A percentile compares a stretch with the other conserved stretches of the same genome.
These are phyloP conservation scores for Calycina herbarum DNA, from an alignment of 2,329 filamentous ascomycete genomes.

Conservation along the genomic window DNA sequence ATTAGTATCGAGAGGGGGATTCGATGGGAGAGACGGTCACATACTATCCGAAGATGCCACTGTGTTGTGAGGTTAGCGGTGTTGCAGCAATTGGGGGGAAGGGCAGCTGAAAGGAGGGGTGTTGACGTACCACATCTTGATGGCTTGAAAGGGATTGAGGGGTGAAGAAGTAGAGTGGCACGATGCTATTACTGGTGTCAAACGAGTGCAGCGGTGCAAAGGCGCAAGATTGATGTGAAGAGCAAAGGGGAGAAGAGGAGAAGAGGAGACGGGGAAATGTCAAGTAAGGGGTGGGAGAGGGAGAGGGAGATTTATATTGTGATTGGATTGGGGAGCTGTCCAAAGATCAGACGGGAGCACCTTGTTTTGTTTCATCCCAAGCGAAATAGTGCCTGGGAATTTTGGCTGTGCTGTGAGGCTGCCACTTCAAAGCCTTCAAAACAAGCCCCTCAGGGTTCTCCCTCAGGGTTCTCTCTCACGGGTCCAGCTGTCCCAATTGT, in stretches of 20 bases:
- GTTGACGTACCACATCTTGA: slow-evolving; percentile 22
- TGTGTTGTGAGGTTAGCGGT: slow-evolving; percentile 15
- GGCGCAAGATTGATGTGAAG: neutral
- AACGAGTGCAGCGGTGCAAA: slow-evolving; percentile 4
- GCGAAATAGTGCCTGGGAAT: neutral
- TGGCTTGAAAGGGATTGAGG: slow-evolving; percentile 12
- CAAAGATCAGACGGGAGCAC: slow-evolving; percentile 1
- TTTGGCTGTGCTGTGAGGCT: neutral
- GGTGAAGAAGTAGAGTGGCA: neutral
- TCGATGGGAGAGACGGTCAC: neutral
- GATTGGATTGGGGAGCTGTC: slow-evolving; percentile 3
- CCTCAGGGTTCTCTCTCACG: no score
- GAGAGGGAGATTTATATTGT: slow-evolving; percentile 6
- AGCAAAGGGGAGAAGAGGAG: neutral
- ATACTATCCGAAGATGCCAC: slow-evolving; percentile 23
- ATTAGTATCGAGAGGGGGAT: slow-evolving; percentile 4
- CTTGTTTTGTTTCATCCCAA: slow-evolving; percentile 5
- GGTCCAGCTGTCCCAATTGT: neutral
- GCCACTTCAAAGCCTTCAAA: neutral
- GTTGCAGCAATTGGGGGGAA: neutral
- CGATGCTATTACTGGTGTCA: slow-evolving; percentile 1
- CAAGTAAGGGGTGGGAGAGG: neutral
- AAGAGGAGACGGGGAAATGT: neutral
- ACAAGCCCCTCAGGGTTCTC: no score
- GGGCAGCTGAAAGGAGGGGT: slow-evolving; percentile 16